Evolutionary conservation across 495 filamentous ascomycete species (phyloP), one percentile per base, ranked within the genome.

Genomic region (Penicillium crystallinum): DNA sequence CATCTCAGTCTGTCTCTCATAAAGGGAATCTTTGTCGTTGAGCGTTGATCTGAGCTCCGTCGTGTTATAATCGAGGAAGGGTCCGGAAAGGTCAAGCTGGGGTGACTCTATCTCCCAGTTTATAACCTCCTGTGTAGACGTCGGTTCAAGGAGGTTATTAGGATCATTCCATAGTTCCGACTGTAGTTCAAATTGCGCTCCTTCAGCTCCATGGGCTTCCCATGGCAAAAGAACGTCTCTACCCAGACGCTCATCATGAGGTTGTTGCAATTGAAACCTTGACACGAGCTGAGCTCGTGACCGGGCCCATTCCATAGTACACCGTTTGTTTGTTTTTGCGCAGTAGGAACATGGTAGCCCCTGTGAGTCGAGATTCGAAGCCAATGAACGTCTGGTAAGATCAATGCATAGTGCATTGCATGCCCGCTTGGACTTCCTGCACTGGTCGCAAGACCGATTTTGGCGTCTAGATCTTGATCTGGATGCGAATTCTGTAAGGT

Each of bases 231-330:
- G 14, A 33, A 33, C 0, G 11, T 45, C 42, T 33, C 12, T 22
- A 44, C 41, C 22, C 27, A 29, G 7, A 17, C 27, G 5, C 3
- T 33, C 42, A 11, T 6, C 12, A 31, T 18, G 19, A 6, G 42
- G 4, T 33, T 45, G 42, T 30, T 29, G 41, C 25, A 6, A 14
- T 6, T 25, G 23, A 11, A 10, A 15, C 27, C 11, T n/a, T 19
- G 9, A 14, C 4, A n/a, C 25, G 19, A 27, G 15, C 25, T 29
- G 27, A 33, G 41, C 44, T 31, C 63, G 62, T 19, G 54, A 52
- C 25, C 49, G 49, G 17, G 58, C 55, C 64, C 66, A 67, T 19
- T 67, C 55, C 36, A 62, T 59, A 6, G 61, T 69, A 52, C 66
- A 69, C 6, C 35, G 43, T 46, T 69, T 69, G 12, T 62, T 61